These are phyloP conservation scores for Talaromyces nanjingensis DNA, from an alignment of 495 filamentous ascomycete genomes.

Conservation along the genomic window DNA sequence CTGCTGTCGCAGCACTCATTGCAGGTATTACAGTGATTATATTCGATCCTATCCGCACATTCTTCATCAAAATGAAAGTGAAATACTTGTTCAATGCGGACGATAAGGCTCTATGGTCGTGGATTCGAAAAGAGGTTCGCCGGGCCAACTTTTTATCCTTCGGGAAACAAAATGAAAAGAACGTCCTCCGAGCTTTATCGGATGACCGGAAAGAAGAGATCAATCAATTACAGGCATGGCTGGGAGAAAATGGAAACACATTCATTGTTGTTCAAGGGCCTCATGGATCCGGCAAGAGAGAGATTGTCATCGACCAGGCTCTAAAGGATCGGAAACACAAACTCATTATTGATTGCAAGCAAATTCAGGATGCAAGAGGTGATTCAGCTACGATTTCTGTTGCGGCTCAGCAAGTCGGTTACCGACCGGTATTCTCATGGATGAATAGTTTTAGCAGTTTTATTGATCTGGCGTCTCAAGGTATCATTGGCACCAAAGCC, in stretches of 20 bases:
- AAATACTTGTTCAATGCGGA: conserved; percentile 66
- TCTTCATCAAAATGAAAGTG: conserved; percentile 83
- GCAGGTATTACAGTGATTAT: conserved; percentile 82
- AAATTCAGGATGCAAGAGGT: conserved; percentile 83
- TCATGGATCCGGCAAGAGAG: conserved; percentile 82
- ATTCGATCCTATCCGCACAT: conserved; percentile 88
- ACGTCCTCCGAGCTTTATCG: conserved; percentile 74
- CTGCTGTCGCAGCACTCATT: conserved; percentile 67
- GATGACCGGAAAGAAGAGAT: conserved; percentile 79
- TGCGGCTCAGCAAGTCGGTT: conserved; percentile 80
- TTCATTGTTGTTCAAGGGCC: conserved; percentile 95
- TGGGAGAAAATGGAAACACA: conserved; percentile 79
- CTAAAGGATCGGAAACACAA: conserved; percentile 71
- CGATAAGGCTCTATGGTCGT: conserved; percentile 55
- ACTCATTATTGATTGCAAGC: conserved; percentile 90
- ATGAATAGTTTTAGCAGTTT: conserved; percentile 90
- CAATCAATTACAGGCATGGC: conserved; percentile 72
- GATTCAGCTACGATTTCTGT: conserved; percentile 81
- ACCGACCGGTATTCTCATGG: conserved; percentile 91
- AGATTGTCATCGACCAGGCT: conserved; percentile 78
- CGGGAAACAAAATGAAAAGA: conserved; percentile 52
- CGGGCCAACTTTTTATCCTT: conserved; percentile 58
- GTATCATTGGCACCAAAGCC: conserved; percentile 88
- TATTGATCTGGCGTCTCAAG: conserved; percentile 85
- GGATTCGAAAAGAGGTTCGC: conserved; percentile 73